phyloP scores from a whole-genome alignment of 441 rosid species.

The Gossypium schwendimanii region DNA sequence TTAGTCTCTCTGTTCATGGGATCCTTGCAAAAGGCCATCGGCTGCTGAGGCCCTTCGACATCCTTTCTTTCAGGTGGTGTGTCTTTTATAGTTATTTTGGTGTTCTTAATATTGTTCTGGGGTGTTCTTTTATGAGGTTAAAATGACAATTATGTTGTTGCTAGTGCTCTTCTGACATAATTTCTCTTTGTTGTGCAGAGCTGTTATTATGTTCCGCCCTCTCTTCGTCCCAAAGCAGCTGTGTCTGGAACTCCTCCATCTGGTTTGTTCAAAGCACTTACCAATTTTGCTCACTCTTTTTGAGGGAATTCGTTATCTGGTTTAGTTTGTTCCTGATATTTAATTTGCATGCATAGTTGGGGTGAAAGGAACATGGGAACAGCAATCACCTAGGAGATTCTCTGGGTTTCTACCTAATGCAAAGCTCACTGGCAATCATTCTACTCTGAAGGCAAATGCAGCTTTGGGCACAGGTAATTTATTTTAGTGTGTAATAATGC shows the following conservation, averaged over 20 bases:
- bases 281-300: not conserved
- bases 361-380: conserved; percentile 46
- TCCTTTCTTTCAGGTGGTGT: conserved; percentile 79
- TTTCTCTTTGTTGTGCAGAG: conserved; percentile 34
- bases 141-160: not conserved
- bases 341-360: conserved; percentile 34
- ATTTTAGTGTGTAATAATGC: not conserved
- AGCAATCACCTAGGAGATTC: conserved; percentile 39
- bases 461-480: conserved; percentile 32
- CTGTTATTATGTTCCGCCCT: conserved; percentile 84
- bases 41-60: conserved; percentile 86
- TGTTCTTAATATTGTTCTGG: not conserved
- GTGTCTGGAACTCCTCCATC: conserved; percentile 62
- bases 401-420: conserved; percentile 37
- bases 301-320: not conserved
- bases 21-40: conserved; percentile 75
- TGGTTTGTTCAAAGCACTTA: conserved; percentile 32
- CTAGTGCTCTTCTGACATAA: not conserved
- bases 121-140: not conserved
- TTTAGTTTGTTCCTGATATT: not conserved
- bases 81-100: not conserved
- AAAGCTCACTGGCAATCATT: conserved; percentile 35
- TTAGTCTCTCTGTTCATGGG: conserved; percentile 87
- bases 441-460: conserved; percentile 40
- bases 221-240: conserved; percentile 54